Evolutionary conservation across 176 grass and related monocot genomes (phyloP), one percentile per base, ranked within the genome.

Genomic region (Oryza australiensis): DNA sequence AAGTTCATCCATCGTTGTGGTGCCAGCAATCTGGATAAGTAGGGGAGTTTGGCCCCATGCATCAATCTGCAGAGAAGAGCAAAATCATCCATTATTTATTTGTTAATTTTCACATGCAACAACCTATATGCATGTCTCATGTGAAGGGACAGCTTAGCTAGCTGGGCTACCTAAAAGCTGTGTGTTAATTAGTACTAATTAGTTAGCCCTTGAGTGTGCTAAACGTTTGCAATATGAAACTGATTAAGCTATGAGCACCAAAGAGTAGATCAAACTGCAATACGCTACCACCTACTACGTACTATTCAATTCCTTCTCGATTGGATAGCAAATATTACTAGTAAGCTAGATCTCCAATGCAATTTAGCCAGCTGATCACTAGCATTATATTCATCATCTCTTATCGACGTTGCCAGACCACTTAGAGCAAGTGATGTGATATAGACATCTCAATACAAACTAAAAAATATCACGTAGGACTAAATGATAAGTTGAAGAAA

Each of bases 61-160:
- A n/a, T n/a, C n/a, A n/a, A n/a, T 6, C 18, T 55, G 51, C 51
- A n/a, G 51, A 55, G 6, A 22, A 55, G 5, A 55, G 13, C 51
- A 0, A 32, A 59, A 72, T 4, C 26, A 11, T 2, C 12, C 22
- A 27, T 55, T 10, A 63, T 26, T 68, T 4, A 14, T 74, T 18
- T 23, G 1, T 45, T 32, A 82, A 42, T 53, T 45, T 77, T 26
- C 22, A 24, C 29, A 43, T 24, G 28, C 20, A 3, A 34, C 62
- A 23, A 46, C 64, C 16, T 66, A 59, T 83, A 68, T 43, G 28
- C n/a, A 28, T 84, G 72, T 82, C 75, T 83, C 48, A 23, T 11
- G 86, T 88, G 81, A 88, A 84, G 81, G 63, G 48, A 51, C 81
- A 75, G 62, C 62, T 40, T 43, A 65, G 46, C 60, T 40, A 46